These are phyloP conservation scores for Prunus padus DNA, from an alignment of 306 rosid genomes.

Conservation along the genomic window DNA sequence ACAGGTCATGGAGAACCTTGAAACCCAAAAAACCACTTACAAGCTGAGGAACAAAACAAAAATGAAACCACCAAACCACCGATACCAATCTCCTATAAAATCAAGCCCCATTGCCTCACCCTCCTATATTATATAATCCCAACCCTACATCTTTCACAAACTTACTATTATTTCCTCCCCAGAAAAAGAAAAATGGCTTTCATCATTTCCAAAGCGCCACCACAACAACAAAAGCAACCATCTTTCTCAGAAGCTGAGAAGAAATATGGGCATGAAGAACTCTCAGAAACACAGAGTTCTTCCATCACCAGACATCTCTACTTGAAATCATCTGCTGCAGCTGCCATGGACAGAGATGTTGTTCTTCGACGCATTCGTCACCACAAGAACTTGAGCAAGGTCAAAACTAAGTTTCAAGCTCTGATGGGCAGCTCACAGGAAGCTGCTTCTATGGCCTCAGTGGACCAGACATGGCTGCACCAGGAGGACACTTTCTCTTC, in stretches of 20 bases:
- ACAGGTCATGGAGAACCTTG: background rate
- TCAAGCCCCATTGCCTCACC: background rate
- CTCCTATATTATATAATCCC: no score
- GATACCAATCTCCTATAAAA: background rate
- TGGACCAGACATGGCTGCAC: background rate
- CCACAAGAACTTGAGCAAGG: constrained; percentile 47
- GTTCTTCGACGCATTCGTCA: constrained; percentile 65
- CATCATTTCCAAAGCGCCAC: constrained; percentile 27
- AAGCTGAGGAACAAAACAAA: background rate
- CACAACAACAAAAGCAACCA: background rate
- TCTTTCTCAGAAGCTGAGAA: constrained; percentile 32
- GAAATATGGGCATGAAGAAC: constrained; percentile 14
- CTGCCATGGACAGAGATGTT: constrained; percentile 52
- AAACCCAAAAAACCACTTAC: background rate
- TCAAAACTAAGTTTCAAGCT: constrained; percentile 43
- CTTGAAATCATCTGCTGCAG: constrained; percentile 44
- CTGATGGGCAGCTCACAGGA: constrained; percentile 23
- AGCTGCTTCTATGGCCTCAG: background rate
- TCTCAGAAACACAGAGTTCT: background rate
- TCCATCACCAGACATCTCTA: constrained; percentile 49
- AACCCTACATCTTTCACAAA: background rate
- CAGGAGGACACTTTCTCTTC: constrained; percentile 50
- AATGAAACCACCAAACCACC: background rate
- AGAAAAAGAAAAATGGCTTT: constrained; percentile 32
- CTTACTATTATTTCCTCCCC: background rate